These are phyloP conservation scores for Lasiodiplodia theobromae DNA, from an alignment of 2,329 filamentous ascomycete species.

Conservation along the genomic window DNA sequence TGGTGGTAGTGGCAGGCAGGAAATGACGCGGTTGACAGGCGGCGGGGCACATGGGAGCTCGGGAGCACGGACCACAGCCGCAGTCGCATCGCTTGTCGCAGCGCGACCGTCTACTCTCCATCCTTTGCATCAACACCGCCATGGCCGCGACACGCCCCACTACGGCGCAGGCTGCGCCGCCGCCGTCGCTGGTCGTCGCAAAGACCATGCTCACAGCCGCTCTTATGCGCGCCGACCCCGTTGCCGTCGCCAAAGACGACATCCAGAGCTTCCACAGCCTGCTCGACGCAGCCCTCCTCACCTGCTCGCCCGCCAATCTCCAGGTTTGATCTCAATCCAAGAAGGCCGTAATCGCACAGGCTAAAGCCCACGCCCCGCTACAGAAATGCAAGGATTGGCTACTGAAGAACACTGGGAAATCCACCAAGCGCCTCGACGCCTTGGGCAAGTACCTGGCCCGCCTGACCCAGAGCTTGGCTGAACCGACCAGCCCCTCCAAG, in stretches of 20 bases:
- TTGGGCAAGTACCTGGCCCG: constrained; percentile 79
- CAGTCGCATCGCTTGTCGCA: neutral
- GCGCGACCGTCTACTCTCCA: neutral
- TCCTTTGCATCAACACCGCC: neutral
- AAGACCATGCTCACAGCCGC: constrained; percentile 24
- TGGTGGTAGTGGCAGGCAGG: neutral
- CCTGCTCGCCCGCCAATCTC: constrained; percentile 30
- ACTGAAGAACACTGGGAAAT: constrained; percentile 73
- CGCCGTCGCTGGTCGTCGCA: constrained; percentile 16
- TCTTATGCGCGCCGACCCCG: constrained; percentile 25
- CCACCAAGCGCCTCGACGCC: constrained; percentile 68
- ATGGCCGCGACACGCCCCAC: constrained; percentile 17
- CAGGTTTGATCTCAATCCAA: constrained; percentile 30
- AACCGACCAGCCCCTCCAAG: constrained; percentile 28
- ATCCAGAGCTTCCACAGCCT: constrained; percentile 26
- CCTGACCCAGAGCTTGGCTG: constrained; percentile 64
- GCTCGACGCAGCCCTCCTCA: constrained; percentile 23
- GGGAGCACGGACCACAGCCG: constrained; percentile 2
- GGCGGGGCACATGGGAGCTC: neutral
- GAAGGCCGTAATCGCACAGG: neutral
- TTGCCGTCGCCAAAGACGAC: constrained; percentile 12
- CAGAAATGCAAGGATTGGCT: constrained; percentile 91
- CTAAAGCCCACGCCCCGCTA: constrained; percentile 20
- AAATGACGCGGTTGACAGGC: neutral
- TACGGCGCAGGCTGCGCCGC: constrained; percentile 3